Percentiles rank a stretch among this genome's conserved stretches.
These are phyloP conservation scores for Alternaria postmessia DNA, from an alignment of 2,329 filamentous ascomycete species.

Conservation along the genomic window DNA sequence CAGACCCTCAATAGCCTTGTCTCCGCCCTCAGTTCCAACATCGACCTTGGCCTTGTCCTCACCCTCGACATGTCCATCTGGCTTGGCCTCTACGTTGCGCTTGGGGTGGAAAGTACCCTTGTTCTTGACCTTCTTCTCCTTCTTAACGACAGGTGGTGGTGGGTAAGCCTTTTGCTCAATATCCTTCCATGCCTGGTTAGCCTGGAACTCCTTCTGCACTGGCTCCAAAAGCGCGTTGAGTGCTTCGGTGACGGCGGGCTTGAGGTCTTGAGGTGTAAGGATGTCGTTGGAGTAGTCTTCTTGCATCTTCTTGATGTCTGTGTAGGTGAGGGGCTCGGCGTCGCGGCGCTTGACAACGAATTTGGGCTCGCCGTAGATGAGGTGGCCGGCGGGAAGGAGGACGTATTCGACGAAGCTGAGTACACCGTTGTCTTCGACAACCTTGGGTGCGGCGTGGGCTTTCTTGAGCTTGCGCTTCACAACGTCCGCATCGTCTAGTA, in stretches of 20 bases:
- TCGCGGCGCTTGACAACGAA: slow-evolving; percentile 74
- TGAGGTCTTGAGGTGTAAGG: slow-evolving; percentile 86
- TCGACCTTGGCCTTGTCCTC: slow-evolving; percentile 52
- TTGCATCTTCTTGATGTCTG: slow-evolving; percentile 75
- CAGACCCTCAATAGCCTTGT: slow-evolving; percentile 44
- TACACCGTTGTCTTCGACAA: slow-evolving; percentile 85
- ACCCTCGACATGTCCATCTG: slow-evolving; percentile 57
- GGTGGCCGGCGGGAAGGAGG: slow-evolving; percentile 76
- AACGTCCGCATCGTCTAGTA: slow-evolving; percentile 79
- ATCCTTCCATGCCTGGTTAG: slow-evolving; percentile 80
- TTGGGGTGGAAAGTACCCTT: slow-evolving; percentile 71
- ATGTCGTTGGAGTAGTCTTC: slow-evolving; percentile 82
- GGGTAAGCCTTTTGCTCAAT: slow-evolving; percentile 84
- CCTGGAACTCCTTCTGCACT: slow-evolving; percentile 76
- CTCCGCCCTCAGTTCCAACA: slow-evolving; percentile 50
- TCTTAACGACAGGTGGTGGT: slow-evolving; percentile 64
- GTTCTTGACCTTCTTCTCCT: slow-evolving; percentile 78
- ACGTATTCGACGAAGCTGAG: slow-evolving; percentile 88
- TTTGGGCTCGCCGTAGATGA: slow-evolving; percentile 63
- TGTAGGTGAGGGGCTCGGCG: slow-evolving; percentile 83
- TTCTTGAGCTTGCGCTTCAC: slow-evolving; percentile 77
- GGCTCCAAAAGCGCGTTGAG: slow-evolving; percentile 78
- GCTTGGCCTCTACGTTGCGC: slow-evolving; percentile 53
- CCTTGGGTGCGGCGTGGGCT: slow-evolving; percentile 77
- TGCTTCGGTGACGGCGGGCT: slow-evolving; percentile 79